Percentiles rank a stretch among this genome's conserved stretches.
Conservation (phyloP, 768 basidiomycete genomes). For the Cystofilobasidium macerans region DNA sequence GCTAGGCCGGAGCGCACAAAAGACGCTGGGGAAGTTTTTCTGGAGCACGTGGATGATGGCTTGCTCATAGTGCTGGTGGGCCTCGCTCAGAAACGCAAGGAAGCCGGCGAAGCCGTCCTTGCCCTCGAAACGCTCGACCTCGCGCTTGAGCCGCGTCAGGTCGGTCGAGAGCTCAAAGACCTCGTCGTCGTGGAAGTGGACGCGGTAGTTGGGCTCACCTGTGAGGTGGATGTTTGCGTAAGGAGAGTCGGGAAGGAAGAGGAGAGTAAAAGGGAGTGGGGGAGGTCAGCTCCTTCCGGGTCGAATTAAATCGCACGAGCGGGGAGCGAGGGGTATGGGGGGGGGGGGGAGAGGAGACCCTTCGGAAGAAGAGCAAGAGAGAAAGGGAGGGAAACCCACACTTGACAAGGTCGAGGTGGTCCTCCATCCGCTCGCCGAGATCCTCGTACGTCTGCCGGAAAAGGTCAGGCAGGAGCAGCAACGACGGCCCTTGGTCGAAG, state of each 20-base stretch:
- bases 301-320: too few species aligned
- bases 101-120: slow-evolving; percentile 37
- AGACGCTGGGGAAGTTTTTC: slow-evolving; percentile 38
- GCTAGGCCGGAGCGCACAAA: slow-evolving; percentile 37
- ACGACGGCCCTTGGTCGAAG: slow-evolving; percentile 33
- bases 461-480: slow-evolving; percentile 39
- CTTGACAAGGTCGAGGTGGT: slow-evolving; percentile 40
- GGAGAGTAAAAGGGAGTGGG: neutral
- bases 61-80: slow-evolving; percentile 38
- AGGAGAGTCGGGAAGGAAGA: neutral
- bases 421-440: slow-evolving; percentile 37
- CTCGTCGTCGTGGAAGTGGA: slow-evolving; percentile 41
- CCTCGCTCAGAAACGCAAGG: slow-evolving; percentile 32
- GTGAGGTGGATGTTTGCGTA: too few species aligned
- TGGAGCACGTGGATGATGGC: slow-evolving; percentile 40
- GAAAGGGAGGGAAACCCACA: slow-evolving; percentile 29
- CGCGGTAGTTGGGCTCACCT: slow-evolving; percentile 40
- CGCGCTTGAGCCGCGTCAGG: slow-evolving; percentile 37
- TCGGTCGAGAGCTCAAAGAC: slow-evolving; percentile 38
- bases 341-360: too few species aligned
- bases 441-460: slow-evolving; percentile 41
- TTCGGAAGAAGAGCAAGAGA: too few species aligned
- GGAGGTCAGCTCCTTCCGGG: neutral
- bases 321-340: too few species aligned
- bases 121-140: slow-evolving; percentile 41